phyloP scores from a whole-genome alignment of 2,329 filamentous ascomycete species.

The Epichloe glyceriae region DNA sequence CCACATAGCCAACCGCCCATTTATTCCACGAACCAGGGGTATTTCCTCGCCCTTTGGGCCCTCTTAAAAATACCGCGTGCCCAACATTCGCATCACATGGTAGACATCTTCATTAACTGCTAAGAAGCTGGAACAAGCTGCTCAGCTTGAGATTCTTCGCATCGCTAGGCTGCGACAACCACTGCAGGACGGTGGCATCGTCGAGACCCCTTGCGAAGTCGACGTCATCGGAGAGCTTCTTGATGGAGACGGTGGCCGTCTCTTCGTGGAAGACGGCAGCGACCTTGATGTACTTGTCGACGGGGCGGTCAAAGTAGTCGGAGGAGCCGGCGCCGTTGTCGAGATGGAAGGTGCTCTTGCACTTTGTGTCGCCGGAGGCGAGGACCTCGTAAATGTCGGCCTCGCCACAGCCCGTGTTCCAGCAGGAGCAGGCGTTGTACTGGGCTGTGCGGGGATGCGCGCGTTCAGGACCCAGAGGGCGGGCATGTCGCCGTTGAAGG shows the following conservation, averaged over 20 bases:
- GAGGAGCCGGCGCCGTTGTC: slow-evolving; percentile 51
- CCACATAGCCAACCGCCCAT: too few species aligned
- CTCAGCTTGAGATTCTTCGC: slow-evolving; percentile 5
- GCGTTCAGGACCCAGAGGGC: slow-evolving; percentile 67
- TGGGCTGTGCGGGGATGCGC: slow-evolving; percentile 55
- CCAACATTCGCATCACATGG: background rate
- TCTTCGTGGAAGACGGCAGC: slow-evolving; percentile 47
- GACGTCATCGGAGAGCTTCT: slow-evolving; percentile 30
- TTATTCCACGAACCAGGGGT: too few species aligned
- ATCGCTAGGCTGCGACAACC: slow-evolving; percentile 14
- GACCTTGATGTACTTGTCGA: slow-evolving; percentile 44
- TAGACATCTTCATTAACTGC: too few species aligned
- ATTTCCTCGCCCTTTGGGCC: too few species aligned
- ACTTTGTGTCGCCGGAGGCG: slow-evolving; percentile 46
- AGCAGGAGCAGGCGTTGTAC: slow-evolving; percentile 63
- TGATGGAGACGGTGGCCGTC: slow-evolving; percentile 41
- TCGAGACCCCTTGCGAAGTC: slow-evolving; percentile 28
- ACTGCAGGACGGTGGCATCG: slow-evolving; percentile 23
- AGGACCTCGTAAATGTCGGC: slow-evolving; percentile 66
- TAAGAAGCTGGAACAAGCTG: slow-evolving; percentile 12
- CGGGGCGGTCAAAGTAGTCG: slow-evolving; percentile 60
- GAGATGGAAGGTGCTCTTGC: slow-evolving; percentile 59
- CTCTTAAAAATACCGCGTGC: too few species aligned
- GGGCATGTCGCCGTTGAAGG: slow-evolving; percentile 52
- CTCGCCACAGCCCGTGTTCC: slow-evolving; percentile 56